Percentiles rank a stretch among this genome's conserved stretches.
Evolutionary conservation across 225 moss, liverwort and hornwort species (phyloP).

Genomic region (Straminergon stramineum): DNA sequence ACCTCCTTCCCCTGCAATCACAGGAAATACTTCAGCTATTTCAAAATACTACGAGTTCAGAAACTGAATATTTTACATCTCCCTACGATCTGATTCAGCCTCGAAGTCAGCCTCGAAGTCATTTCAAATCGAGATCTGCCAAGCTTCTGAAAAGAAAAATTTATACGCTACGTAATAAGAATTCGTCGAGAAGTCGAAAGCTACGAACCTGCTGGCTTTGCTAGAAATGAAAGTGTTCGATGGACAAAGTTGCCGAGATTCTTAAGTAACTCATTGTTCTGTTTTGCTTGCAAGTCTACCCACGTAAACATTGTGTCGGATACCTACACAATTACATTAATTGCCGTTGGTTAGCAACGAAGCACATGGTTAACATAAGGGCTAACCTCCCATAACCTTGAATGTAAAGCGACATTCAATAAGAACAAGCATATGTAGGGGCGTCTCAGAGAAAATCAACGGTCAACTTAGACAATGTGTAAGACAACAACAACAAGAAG

Average conservation of each 20-base stretch:
- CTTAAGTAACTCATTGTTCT: slow-evolving; percentile 93
- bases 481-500: background rate
- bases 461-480: background rate
- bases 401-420: background rate
- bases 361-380: background rate
- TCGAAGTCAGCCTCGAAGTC: background rate
- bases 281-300: slow-evolving; percentile 92
- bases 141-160: slow-evolving; percentile 19
- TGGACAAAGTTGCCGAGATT: slow-evolving; percentile 91
- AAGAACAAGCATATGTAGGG: background rate
- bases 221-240: slow-evolving; percentile 74
- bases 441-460: background rate
- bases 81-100: background rate
- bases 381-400: background rate
- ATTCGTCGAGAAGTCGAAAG: background rate
- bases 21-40: background rate
- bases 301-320: slow-evolving; percentile 77
- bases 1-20: slow-evolving; percentile 66
- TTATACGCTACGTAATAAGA: slow-evolving; percentile 10
- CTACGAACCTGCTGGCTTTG: slow-evolving; percentile 45
- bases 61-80: background rate
- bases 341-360: background rate
- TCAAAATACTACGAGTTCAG: background rate
- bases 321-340: slow-evolving; percentile 15
- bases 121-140: background rate